Evolutionary conservation across 23 red algal genomes (phyloP).

Genomic region (Gracilariopsis chorda): DNA sequence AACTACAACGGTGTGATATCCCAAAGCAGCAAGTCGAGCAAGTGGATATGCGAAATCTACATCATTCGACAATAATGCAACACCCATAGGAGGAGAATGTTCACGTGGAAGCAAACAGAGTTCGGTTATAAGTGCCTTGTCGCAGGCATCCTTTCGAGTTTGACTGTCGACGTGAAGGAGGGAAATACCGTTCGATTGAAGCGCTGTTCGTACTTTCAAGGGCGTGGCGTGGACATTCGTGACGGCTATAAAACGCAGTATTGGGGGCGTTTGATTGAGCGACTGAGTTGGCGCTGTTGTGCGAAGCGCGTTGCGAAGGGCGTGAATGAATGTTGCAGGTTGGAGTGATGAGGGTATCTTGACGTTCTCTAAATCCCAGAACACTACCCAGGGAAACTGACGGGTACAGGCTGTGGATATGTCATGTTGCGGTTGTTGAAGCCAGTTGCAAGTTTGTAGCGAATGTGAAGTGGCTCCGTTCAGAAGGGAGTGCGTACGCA

Average conservation of each 20-base stretch:
- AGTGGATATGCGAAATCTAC: constrained; percentile 42
- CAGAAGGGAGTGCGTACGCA: too few relatives aligned
- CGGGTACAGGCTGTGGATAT: neutral
- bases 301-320: constrained; percentile 23
- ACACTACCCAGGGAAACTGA: constrained; percentile 14
- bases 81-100: constrained; percentile 11
- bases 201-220: neutral
- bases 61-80: constrained; percentile 33
- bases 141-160: constrained; percentile 28
- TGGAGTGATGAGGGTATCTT: neutral
- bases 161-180: constrained; percentile 32
- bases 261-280: neutral
- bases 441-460: too few relatives aligned
- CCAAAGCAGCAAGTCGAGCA: neutral
- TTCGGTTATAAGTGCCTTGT: constrained; percentile 52
- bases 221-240: neutral
- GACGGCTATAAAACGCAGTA: constrained; percentile 35
- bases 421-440: too few relatives aligned
- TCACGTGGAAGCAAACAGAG: constrained; percentile 28
- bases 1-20: constrained; percentile 42
- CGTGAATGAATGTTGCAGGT: neutral
- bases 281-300: neutral
- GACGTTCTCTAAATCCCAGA: constrained; percentile 56
- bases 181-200: constrained; percentile 25
- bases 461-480: too few relatives aligned